phyloP scores from a whole-genome alignment of 2,329 filamentous ascomycete species.

The Tolypocladium tropicale region DNA sequence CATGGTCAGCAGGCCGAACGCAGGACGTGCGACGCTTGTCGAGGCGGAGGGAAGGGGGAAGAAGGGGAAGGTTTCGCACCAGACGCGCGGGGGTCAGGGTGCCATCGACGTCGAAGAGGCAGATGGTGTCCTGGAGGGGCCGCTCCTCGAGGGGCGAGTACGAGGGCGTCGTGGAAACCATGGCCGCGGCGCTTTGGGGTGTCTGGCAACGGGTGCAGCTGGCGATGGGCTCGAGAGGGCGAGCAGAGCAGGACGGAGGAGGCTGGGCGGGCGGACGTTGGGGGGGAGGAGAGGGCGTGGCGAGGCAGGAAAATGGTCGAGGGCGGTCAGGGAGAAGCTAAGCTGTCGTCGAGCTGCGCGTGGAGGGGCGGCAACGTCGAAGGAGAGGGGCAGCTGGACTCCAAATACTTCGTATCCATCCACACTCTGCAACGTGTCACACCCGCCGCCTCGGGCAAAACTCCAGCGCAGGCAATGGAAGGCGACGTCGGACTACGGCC shows the following conservation, averaged over 20 bases:
- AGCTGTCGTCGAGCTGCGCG: not conserved
- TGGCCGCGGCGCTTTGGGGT: slow-evolving; percentile 16
- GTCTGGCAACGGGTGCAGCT: not conserved
- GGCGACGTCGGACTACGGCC: no score
- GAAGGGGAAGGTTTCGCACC: slow-evolving; percentile 35
- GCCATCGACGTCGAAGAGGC: slow-evolving; percentile 92
- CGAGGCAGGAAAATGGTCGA: not conserved
- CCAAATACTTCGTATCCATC: no score
- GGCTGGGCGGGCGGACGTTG: not conserved
- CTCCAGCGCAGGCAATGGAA: no score
- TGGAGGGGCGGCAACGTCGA: not conserved
- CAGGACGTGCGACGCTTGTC: not conserved
- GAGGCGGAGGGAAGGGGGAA: no score
- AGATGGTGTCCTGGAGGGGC: slow-evolving; percentile 84
- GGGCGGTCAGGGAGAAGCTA: not conserved
- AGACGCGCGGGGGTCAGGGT: slow-evolving; percentile 77
- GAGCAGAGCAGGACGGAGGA: not conserved
- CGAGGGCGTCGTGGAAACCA: slow-evolving; percentile 28
- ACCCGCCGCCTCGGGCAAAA: no score
- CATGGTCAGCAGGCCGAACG: not conserved
- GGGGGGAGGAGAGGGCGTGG: not conserved
- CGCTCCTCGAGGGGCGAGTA: slow-evolving; percentile 74
- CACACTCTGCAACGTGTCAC: not conserved
- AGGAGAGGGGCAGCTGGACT: not conserved
- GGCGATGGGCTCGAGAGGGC: not conserved